These are phyloP conservation scores for Cyphellophora europaea DNA, from an alignment of 2,329 filamentous ascomycete genomes.

Conservation along the genomic window DNA sequence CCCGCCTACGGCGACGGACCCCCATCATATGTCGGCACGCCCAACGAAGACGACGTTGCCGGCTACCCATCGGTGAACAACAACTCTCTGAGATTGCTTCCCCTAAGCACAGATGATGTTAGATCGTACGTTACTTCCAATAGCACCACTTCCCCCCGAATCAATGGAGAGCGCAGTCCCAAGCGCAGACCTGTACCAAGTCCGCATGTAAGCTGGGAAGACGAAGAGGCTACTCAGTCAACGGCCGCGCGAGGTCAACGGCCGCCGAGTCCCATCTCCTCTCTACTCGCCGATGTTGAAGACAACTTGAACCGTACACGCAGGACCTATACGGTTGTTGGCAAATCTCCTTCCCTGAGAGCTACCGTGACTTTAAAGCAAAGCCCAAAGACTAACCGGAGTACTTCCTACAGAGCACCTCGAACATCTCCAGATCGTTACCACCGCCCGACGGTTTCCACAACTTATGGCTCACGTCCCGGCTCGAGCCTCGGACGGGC, in stretches of 20 bases:
- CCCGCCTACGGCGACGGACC: conserved; percentile 33
- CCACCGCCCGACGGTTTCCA: conserved; percentile 23
- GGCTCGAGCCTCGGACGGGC: conserved; percentile 32
- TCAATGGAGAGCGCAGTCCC: conserved; percentile 10
- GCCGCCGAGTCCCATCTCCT: conserved; percentile 14
- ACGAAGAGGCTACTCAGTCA: conserved; percentile 2
- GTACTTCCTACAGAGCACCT: conserved; percentile 11
- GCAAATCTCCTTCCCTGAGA: conserved; percentile 16
- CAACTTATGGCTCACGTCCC: conserved; percentile 27
- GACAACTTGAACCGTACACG: conserved; percentile 10
- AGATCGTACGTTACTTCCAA: conserved; percentile 29
- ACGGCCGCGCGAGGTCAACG: conserved; percentile 6
- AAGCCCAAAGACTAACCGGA: conserved; percentile 19
- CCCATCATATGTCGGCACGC: conserved; percentile 26
- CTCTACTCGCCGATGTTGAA: conserved; percentile 13
- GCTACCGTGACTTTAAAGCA: conserved; percentile 18
- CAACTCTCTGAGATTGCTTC: conserved; percentile 36
- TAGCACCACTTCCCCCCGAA: conserved; percentile 9
- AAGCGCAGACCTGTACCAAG: conserved; percentile 15
- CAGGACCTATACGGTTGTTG: conserved; percentile 8
- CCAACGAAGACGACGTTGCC: conserved; percentile 23
- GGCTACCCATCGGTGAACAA: conserved; percentile 25
- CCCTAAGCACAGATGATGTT: conserved; percentile 28
- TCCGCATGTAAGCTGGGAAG: conserved; percentile 13
- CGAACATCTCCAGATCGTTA: conserved; percentile 24